Conservation (phyloP, 768 basidiomycete genomes). For the Coprinellus micaceus region DNA sequence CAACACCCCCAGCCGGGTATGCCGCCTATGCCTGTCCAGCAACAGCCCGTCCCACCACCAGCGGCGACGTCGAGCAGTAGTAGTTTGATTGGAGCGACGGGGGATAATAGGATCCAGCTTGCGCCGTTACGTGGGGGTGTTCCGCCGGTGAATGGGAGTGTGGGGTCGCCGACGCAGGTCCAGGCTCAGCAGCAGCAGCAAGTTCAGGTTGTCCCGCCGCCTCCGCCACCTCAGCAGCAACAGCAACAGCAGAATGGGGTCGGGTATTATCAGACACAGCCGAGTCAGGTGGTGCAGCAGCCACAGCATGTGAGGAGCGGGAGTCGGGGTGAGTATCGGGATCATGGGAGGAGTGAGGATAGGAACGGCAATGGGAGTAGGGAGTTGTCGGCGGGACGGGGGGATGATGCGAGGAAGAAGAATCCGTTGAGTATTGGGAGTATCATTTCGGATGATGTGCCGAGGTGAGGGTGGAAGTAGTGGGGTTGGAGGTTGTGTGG, state of each 20-base stretch:
- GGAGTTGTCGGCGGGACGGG: conserved; percentile 14
- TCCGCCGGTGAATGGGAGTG: conserved; percentile 11
- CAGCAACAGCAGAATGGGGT: not conserved
- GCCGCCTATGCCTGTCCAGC: conserved; percentile 5
- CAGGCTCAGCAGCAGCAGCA: not conserved
- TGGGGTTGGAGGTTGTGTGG: not conserved
- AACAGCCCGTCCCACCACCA: conserved; percentile 16
- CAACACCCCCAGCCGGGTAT: too few species aligned
- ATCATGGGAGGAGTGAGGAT: conserved; percentile 15
- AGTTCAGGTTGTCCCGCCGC: not conserved
- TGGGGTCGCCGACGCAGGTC: conserved; percentile 9
- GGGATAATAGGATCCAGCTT: conserved; percentile 51
- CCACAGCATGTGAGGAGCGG: conserved; percentile 29
- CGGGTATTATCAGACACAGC: too few species aligned
- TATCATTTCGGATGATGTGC: conserved; percentile 56
- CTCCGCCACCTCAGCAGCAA: conserved; percentile 3
- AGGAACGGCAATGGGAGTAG: conserved; percentile 17
- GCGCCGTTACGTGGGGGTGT: conserved; percentile 43
- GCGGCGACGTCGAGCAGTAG: not conserved
- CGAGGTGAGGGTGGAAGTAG: not conserved
- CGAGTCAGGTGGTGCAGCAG: not conserved
- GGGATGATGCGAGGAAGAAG: conserved; percentile 42
- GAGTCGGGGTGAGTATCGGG: conserved; percentile 15
- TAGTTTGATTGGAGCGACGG: conserved; percentile 18
- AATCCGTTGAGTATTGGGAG: conserved; percentile 68